Percentiles rank a stretch among this genome's conserved stretches.
Evolutionary conservation across 495 filamentous ascomycete species (phyloP).

Genomic region (Niebla homalea): DNA sequence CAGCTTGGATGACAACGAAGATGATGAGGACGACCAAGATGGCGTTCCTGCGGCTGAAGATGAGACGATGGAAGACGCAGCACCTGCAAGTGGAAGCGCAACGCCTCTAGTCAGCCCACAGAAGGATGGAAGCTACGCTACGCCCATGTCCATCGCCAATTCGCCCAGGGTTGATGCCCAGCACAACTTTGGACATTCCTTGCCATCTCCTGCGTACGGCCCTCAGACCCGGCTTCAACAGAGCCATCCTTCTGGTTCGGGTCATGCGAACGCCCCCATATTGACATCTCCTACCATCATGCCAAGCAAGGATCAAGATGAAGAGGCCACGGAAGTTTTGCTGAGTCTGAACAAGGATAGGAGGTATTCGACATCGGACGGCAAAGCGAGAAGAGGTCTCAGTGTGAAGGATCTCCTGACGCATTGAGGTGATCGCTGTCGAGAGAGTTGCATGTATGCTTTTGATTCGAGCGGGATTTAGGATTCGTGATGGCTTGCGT

Average conservation of each 20-base stretch:
- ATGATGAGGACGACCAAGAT: conserved; percentile 15
- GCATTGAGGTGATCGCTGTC: not conserved
- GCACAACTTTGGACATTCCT: conserved; percentile 26
- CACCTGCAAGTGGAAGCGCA: not conserved
- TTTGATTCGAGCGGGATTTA: too few species aligned
- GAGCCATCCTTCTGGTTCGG: conserved; percentile 14
- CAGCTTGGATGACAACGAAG: conserved; percentile 21
- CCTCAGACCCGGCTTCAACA: conserved; percentile 13
- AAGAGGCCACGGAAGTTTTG: conserved; percentile 69
- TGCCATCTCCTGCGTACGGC: conserved; percentile 31
- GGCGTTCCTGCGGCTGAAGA: conserved; percentile 1
- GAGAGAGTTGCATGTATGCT: too few species aligned
- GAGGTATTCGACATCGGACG: conserved; percentile 21
- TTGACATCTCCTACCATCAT: conserved; percentile 26
- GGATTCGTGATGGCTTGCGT: too few species aligned
- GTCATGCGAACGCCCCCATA: conserved; percentile 14
- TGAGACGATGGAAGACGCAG: conserved; percentile 9
- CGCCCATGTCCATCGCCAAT: conserved; percentile 11
- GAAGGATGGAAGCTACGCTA: conserved; percentile 2
- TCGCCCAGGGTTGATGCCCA: conserved; percentile 16
- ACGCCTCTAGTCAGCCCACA: conserved; percentile 14
- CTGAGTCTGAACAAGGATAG: conserved; percentile 67
- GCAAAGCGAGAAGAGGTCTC: conserved; percentile 37
- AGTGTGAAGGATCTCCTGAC: conserved; percentile 69
- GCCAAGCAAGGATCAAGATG: conserved; percentile 36